Percentiles rank a stretch among this genome's conserved stretches.
phyloP scores from a whole-genome alignment of 805 yeast species.

The Saccharomycopsis fibuligera region DNA sequence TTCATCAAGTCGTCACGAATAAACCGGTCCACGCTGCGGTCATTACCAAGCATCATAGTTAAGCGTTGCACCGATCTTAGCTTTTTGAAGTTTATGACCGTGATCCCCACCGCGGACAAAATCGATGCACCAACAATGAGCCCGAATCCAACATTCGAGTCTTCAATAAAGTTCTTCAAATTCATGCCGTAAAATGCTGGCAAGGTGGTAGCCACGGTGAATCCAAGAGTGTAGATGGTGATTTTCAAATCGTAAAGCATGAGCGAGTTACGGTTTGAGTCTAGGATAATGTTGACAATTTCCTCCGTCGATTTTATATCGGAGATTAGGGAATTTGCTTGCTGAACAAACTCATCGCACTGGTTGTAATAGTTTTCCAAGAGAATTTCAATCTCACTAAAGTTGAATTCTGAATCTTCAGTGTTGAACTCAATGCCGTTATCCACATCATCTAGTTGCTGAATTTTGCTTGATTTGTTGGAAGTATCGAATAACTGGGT shows the following conservation, averaged over 20 bases:
- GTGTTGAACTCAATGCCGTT: constrained; percentile 47
- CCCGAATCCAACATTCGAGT: constrained; percentile 61
- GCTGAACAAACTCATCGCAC: constrained; percentile 90
- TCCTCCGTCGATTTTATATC: constrained; percentile 92
- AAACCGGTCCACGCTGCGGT: neutral
- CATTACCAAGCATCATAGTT: constrained; percentile 42
- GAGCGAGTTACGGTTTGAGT: constrained; percentile 87
- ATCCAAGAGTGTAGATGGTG: constrained; percentile 73
- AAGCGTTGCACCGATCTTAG: constrained; percentile 57
- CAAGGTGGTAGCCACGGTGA: constrained; percentile 73
- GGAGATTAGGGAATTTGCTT: constrained; percentile 66
- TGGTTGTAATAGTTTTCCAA: constrained; percentile 88
- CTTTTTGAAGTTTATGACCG: constrained; percentile 49
- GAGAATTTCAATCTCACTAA: constrained; percentile 72
- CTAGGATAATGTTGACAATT: constrained; percentile 85
- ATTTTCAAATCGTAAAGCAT: constrained; percentile 83
- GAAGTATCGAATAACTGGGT: constrained; percentile 28
- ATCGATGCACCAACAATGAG: constrained; percentile 42
- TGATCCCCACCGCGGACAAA: constrained; percentile 47
- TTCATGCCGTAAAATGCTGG: constrained; percentile 96
- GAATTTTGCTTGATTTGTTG: neutral
- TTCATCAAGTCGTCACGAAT: neutral
- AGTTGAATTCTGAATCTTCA: constrained; percentile 8
- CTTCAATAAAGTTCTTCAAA: constrained; percentile 86
- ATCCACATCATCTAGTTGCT: neutral